These are phyloP conservation scores for Chaetomiaceae sp. DNA, from an alignment of 2,329 filamentous ascomycete genomes.

Conservation along the genomic window DNA sequence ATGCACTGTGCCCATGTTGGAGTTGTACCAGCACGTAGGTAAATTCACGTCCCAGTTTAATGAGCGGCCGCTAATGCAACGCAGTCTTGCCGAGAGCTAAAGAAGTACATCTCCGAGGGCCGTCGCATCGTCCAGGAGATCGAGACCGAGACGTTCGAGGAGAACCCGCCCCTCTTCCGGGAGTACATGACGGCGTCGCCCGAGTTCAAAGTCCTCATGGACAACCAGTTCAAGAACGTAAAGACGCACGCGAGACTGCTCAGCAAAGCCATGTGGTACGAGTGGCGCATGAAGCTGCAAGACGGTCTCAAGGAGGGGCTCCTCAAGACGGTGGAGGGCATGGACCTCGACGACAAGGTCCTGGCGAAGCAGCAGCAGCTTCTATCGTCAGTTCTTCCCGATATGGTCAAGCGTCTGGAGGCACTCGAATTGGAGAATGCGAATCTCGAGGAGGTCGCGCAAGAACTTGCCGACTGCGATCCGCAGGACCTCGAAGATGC, in stretches of 20 bases:
- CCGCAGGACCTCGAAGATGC: constrained; percentile 70
- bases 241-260: constrained; percentile 85
- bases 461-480: constrained; percentile 73
- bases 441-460: constrained; percentile 66
- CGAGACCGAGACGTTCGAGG: constrained; percentile 79
- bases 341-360: constrained; percentile 66
- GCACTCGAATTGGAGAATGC: constrained; percentile 58
- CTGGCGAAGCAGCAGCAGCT: constrained; percentile 65
- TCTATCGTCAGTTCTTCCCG: constrained; percentile 63
- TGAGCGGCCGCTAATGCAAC: constrained; percentile 1
- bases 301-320: constrained; percentile 77
- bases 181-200: constrained; percentile 85
- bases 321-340: constrained; percentile 66
- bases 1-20: constrained; percentile 87
- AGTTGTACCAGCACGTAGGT: constrained; percentile 83
- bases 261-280: constrained; percentile 97
- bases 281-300: constrained; percentile 89
- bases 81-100: constrained; percentile 80
- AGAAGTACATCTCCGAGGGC: constrained; percentile 93
- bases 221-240: constrained; percentile 95
- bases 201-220: constrained; percentile 81
- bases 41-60: not conserved
- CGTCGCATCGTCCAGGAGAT: constrained; percentile 86
- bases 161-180: constrained; percentile 85
- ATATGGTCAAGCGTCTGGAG: constrained; percentile 55